Evolutionary conservation across 441 rosid genomes (phyloP).

Genomic region (Euphorbia schlechtendalii): DNA sequence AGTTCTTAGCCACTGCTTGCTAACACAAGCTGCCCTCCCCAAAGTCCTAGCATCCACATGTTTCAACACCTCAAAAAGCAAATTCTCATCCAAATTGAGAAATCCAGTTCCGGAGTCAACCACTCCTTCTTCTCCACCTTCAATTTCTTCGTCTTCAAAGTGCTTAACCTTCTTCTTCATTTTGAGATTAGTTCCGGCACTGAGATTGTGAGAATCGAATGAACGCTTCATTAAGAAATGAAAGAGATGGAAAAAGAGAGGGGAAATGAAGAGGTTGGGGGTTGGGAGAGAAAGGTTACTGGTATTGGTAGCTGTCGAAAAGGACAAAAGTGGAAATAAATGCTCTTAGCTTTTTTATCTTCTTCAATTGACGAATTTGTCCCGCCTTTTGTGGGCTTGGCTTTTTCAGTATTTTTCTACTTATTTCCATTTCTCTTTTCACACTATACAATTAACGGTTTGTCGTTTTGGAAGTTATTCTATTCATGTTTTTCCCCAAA

Average conservation of each 20-base stretch:
- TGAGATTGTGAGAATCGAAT: not conserved
- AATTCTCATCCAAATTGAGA: conserved; percentile 62
- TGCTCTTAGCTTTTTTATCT: conserved; percentile 12
- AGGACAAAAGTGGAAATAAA: conserved; percentile 43
- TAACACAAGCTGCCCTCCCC: conserved; percentile 38
- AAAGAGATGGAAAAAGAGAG: not conserved
- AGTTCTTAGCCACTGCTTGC: conserved; percentile 72
- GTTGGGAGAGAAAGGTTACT: conserved; percentile 15
- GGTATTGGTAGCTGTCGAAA: conserved; percentile 40
- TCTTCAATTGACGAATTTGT: conserved; percentile 25
- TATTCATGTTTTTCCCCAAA: too few species aligned
- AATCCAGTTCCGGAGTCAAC: conserved; percentile 31
- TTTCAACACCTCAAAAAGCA: conserved; percentile 76
- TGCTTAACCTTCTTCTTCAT: conserved; percentile 37
- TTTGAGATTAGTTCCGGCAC: conserved; percentile 17
- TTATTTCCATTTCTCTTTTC: too few species aligned
- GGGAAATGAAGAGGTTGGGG: not conserved
- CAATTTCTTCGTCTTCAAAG: conserved; percentile 12
- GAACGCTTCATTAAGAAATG: conserved; percentile 24
- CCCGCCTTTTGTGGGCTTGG: too few species aligned
- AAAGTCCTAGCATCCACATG: conserved; percentile 76
- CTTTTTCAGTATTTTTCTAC: too few species aligned
- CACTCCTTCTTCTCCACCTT: too few species aligned
- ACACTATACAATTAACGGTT: too few species aligned
- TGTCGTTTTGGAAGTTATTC: too few species aligned